Evolutionary conservation across 495 filamentous ascomycete species (phyloP).

Genomic region (Aspergillus heteromorphus): DNA sequence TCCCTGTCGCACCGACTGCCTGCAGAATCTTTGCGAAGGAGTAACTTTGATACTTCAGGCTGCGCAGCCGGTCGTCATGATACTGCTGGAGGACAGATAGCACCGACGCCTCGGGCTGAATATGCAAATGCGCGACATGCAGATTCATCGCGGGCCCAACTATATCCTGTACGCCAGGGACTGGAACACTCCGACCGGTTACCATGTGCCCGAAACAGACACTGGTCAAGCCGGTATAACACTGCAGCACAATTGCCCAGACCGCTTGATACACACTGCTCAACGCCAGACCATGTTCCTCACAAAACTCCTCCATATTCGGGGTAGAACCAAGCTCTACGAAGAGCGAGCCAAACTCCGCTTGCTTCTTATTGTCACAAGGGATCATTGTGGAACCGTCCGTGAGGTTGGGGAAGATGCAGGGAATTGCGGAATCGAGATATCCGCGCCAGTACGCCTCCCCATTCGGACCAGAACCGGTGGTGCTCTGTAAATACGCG

Average conservation of each 20-base stretch:
- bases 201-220: constrained; percentile 39
- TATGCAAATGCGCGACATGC: too few species aligned
- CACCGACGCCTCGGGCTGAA: too few species aligned
- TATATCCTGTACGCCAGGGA: constrained; percentile 6
- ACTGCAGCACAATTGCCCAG: constrained; percentile 39
- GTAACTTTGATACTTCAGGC: too few species aligned
- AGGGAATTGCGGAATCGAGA: not conserved
- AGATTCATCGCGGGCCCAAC: too few species aligned
- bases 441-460: not conserved
- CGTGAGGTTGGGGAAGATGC: not conserved
- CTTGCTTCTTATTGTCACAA: not conserved
- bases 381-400: not conserved
- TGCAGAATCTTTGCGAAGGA: too few species aligned
- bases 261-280: constrained; percentile 21
- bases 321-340: not conserved
- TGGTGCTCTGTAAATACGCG: not conserved
- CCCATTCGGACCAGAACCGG: too few species aligned
- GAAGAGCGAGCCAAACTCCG: not conserved
- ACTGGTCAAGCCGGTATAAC: constrained; percentile 37
- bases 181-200: constrained; percentile 2
- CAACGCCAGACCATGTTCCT: constrained; percentile 5
- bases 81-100: too few species aligned
- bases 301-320: constrained; percentile 10
- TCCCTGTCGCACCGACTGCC: too few species aligned
- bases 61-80: too few species aligned